Base-by-base conservation (phyloP, 108 stramenopile genomes). In the Pseudonitzschia delicatissima region DNA sequence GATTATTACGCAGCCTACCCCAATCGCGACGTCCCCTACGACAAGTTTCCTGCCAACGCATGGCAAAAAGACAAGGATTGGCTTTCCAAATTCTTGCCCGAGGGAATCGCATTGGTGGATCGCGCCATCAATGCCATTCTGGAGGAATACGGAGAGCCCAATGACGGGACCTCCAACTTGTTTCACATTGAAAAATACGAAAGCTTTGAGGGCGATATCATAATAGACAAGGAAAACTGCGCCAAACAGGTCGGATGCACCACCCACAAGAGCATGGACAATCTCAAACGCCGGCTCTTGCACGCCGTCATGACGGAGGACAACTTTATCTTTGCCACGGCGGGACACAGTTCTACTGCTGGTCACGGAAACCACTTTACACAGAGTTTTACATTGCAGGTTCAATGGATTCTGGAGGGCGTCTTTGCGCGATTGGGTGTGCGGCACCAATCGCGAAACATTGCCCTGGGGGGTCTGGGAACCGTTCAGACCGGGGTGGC, bases 281-380 rank as follows among this genome's bases (percentile, higher is more conserved):
- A 86, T 20, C 72, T 92, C 40, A 63, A 73, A 48, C 80, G 86
- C 4, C 67, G 90, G 50, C 66, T 94, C 4, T 62, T 87, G 31
- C 93, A 94, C 77, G 80, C 90, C 39, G 76, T 94, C 57, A 80
- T 94, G 82, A 87, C 90, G 28, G 81, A 86, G 71, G 84, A 84
- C 55, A 69, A 62, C 8, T 91, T 91, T 61, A 84, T 80, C 5
- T 57, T 88, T 34, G 85, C 85, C 7, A 57, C 88, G 57, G 80
- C 67, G 25, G 81, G 83, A n/a, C 83, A 84, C 69, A 78, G 77
- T 0, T 66, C 79, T 3, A 79, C 83, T 7, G 77, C 80, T 1
- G 83, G 80, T 13, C 71, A 72, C 35, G 79, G 71, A 11, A 91
- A 91, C 63, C 75, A 82, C 26, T 87, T 80, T 23, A 35, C 49